Percentiles rank a stretch among this genome's conserved stretches.
These are phyloP conservation scores for Acacia pycnantha DNA, from an alignment of 331 rosid species.

Conservation along the genomic window DNA sequence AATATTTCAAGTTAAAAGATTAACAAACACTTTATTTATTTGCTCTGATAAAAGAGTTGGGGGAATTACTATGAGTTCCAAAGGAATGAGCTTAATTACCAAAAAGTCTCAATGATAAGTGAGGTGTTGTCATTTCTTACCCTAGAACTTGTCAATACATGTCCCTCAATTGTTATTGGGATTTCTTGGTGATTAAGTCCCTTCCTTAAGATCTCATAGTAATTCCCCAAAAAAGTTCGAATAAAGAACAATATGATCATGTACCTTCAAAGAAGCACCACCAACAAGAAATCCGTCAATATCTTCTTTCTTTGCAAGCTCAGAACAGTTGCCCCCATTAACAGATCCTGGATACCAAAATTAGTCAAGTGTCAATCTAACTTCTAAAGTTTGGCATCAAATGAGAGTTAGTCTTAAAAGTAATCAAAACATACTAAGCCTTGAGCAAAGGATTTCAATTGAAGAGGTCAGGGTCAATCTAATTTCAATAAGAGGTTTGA, in stretches of 20 bases:
- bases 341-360: constrained; percentile 69
- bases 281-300: constrained; percentile 99
- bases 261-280: constrained; percentile 96
- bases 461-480: constrained; percentile 1
- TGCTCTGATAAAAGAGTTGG: neutral
- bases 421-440: neutral
- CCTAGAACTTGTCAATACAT: too few relatives aligned
- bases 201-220: too few relatives aligned
- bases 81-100: too few relatives aligned
- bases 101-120: too few relatives aligned
- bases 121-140: too few relatives aligned
- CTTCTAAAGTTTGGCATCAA: neutral
- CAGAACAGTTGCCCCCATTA: constrained; percentile 85
- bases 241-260: neutral
- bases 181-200: too few relatives aligned
- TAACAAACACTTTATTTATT: neutral
- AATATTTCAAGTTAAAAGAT: constrained; percentile 17
- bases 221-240: neutral
- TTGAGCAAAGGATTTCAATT: constrained; percentile 4
- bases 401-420: neutral
- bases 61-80: too few relatives aligned
- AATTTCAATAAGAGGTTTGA: constrained; percentile 6
- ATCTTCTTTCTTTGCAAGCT: constrained; percentile 93
- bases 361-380: constrained; percentile 3
- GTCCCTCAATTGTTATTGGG: too few relatives aligned